These are phyloP conservation scores for Aspergillus kassunensis DNA, from an alignment of 495 filamentous ascomycete genomes.

Conservation along the genomic window DNA sequence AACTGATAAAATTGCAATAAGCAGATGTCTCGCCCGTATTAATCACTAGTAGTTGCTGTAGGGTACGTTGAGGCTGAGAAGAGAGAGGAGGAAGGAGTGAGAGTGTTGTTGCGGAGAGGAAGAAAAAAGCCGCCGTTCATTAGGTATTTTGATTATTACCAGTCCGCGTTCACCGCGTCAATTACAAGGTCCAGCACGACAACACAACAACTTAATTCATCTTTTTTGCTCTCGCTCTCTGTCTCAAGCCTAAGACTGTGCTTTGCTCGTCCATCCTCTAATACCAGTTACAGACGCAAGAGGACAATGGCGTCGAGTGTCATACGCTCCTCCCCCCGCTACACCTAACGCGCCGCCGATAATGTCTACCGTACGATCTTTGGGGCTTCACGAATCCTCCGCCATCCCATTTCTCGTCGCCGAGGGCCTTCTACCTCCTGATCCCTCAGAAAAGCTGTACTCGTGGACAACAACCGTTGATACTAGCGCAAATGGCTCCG, in stretches of 20 bases:
- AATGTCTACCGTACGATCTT: constrained; percentile 85
- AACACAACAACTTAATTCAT: not conserved
- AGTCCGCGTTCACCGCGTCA: constrained; percentile 23
- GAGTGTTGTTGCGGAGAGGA: constrained; percentile 14
- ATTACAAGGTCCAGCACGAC: constrained; percentile 8
- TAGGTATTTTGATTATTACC: not conserved
- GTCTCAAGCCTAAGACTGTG: no score
- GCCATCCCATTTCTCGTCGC: constrained; percentile 78
- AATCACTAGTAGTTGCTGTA: no score
- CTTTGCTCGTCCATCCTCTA: no score
- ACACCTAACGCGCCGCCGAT: constrained; percentile 24
- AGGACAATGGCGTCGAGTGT: constrained; percentile 24
- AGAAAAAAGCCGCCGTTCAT: constrained; percentile 15
- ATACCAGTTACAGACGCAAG: not conserved
- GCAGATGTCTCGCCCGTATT: no score
- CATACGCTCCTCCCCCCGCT: constrained; percentile 17
- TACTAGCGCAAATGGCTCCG: constrained; percentile 37
- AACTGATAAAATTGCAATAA: no score
- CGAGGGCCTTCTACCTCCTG: constrained; percentile 69
- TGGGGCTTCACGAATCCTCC: constrained; percentile 83
- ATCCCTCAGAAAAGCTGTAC: constrained; percentile 65
- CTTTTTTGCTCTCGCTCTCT: not conserved
- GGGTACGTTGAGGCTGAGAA: not conserved
- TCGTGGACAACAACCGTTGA: constrained; percentile 60
- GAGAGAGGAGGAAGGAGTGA: not conserved